Evolutionary conservation across 805 yeast genomes (phyloP).

Genomic region (Kodamaea fukazawae): DNA sequence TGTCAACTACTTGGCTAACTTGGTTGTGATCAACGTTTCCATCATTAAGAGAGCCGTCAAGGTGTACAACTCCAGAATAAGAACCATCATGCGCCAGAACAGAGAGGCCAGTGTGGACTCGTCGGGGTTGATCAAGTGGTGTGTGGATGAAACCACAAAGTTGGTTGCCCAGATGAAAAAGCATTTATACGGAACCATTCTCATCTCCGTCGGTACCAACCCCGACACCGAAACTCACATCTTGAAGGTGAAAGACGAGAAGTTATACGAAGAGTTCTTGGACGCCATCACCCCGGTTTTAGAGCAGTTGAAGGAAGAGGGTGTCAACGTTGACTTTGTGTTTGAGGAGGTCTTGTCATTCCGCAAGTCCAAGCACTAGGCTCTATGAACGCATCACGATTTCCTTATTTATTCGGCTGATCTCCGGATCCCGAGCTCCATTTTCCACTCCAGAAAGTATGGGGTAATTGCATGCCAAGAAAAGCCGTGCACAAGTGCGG

Average conservation of each 20-base stretch:
- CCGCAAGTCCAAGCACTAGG: not conserved
- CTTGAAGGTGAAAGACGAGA: conserved; percentile 31
- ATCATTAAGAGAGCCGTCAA: conserved; percentile 47
- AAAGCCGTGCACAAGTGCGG: too few relatives aligned
- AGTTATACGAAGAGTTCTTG: conserved; percentile 44
- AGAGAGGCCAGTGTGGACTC: conserved; percentile 33
- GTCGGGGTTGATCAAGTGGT: conserved; percentile 74
- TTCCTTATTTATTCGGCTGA: too few relatives aligned
- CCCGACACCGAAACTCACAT: conserved; percentile 25
- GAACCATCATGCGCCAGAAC: conserved; percentile 26
- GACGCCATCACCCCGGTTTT: conserved; percentile 57
- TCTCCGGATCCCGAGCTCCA: too few relatives aligned
- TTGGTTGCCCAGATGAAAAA: conserved; percentile 61
- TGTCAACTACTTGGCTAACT: conserved; percentile 38
- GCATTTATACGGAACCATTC: conserved; percentile 63
- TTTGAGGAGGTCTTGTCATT: conserved; percentile 41
- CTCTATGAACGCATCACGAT: too few relatives aligned
- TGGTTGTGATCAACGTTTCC: conserved; percentile 38
- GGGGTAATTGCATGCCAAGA: too few relatives aligned
- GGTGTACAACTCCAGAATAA: conserved; percentile 43
- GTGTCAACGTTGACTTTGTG: conserved; percentile 72
- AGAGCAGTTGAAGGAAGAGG: conserved; percentile 56
- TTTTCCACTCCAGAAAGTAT: too few relatives aligned
- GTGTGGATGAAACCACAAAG: conserved; percentile 57
- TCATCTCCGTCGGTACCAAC: conserved; percentile 36